Evolutionary conservation across 306 rosid species (phyloP).

Genomic region (Casuarina equisetifolia): DNA sequence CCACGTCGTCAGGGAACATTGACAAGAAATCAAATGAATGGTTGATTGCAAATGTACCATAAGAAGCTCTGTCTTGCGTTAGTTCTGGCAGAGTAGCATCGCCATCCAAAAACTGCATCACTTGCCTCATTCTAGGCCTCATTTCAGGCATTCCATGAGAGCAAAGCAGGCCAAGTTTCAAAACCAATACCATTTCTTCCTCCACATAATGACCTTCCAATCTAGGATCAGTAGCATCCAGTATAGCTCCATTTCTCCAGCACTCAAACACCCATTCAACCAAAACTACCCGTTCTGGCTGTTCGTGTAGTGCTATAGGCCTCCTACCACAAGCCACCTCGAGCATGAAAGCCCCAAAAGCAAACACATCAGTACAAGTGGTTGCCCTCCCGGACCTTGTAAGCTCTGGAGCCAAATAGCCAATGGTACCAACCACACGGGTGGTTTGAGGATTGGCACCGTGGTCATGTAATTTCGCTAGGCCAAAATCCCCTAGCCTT

Average conservation of each 20-base stretch:
- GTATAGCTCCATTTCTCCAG: slow-evolving; percentile 44
- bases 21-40: not conserved
- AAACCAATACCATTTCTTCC: slow-evolving; percentile 47
- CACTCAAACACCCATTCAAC: slow-evolving; percentile 53
- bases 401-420: slow-evolving; percentile 73
- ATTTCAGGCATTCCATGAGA: slow-evolving; percentile 42
- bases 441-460: slow-evolving; percentile 66
- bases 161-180: slow-evolving; percentile 61
- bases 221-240: slow-evolving; percentile 52
- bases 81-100: slow-evolving; percentile 33
- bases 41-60: not conserved
- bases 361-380: slow-evolving; percentile 54
- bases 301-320: slow-evolving; percentile 48
- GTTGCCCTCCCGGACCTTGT: slow-evolving; percentile 62
- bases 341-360: slow-evolving; percentile 65
- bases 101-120: slow-evolving; percentile 48
- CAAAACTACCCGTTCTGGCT: slow-evolving; percentile 22
- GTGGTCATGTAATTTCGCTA: slow-evolving; percentile 60
- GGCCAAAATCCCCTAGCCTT: slow-evolving; percentile 75
- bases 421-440: slow-evolving; percentile 69
- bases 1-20: too few species aligned
- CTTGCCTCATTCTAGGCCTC: slow-evolving; percentile 67
- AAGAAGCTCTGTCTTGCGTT: not conserved
- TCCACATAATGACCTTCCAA: slow-evolving; percentile 34
- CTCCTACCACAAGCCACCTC: slow-evolving; percentile 73